Evolutionary conservation across 2,329 filamentous ascomycete species (phyloP).

Genomic region (Stachybotrys echinatus): DNA sequence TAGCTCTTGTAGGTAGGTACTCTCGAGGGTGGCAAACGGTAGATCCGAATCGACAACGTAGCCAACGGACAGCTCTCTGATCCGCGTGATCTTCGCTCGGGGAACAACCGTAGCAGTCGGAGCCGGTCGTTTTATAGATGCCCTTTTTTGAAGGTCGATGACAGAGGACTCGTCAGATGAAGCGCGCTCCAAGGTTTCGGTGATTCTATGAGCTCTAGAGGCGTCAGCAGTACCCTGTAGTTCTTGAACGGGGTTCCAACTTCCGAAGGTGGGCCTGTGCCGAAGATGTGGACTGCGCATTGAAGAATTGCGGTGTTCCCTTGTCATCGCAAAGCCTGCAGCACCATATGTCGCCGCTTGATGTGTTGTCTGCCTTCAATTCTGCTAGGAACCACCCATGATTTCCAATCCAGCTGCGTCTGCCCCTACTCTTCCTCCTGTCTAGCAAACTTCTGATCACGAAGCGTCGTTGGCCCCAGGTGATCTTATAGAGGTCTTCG

Average conservation of each 20-base stretch:
- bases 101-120: conserved; percentile 8
- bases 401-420: conserved; percentile 8
- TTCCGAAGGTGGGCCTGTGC: conserved; percentile 3
- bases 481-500: background rate
- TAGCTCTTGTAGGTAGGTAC: conserved; percentile 6
- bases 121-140: conserved; percentile 5
- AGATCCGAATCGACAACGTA: conserved; percentile 6
- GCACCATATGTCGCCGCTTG: conserved; percentile 6
- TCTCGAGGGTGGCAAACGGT: conserved; percentile 4
- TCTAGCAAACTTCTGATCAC: conserved; percentile 1
- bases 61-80: conserved; percentile 6
- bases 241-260: background rate
- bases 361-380: conserved; percentile 7
- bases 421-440: conserved; percentile 5
- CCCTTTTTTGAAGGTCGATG: conserved; percentile 3
- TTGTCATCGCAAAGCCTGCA: conserved; percentile 7
- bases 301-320: conserved; percentile 3
- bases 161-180: conserved; percentile 4
- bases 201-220: conserved; percentile 4
- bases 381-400: conserved; percentile 8
- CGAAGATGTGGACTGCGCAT: conserved; percentile 5
- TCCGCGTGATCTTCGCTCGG: conserved; percentile 5
- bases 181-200: background rate
- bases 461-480: background rate
- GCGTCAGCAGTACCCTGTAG: conserved; percentile 4